These are phyloP conservation scores for Clonostachys sp. DNA, from an alignment of 2,329 filamentous ascomycete genomes.

Conservation along the genomic window DNA sequence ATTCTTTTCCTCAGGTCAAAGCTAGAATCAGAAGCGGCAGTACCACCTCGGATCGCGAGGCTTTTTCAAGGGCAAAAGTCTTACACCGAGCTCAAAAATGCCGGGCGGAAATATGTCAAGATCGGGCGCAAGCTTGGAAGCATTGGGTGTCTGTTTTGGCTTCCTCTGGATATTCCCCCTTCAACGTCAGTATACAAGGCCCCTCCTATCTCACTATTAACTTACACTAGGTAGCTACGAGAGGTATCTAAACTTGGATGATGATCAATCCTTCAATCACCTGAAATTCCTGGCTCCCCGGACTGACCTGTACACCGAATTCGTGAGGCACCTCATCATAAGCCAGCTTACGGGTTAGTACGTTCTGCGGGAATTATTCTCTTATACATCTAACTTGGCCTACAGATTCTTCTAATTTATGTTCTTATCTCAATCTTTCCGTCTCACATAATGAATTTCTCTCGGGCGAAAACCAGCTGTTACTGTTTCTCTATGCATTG, in stretches of 20 bases:
- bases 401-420: no score
- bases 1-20: conserved; percentile 20
- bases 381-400: no score
- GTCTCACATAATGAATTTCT: no score
- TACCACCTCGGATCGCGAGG: conserved; percentile 10
- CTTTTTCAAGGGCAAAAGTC: conserved; percentile 11
- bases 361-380: no score
- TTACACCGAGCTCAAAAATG: conserved; percentile 17
- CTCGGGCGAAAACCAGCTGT: conserved; percentile 9
- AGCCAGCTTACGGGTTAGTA: background rate
- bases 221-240: conserved; percentile 15
- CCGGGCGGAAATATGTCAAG: conserved; percentile 25
- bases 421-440: no score
- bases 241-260: conserved; percentile 24
- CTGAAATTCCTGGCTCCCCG: conserved; percentile 9
- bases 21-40: conserved; percentile 10
- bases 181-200: conserved; percentile 19
- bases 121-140: conserved; percentile 19
- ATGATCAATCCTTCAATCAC: conserved; percentile 20
- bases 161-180: conserved; percentile 19
- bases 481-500: conserved; percentile 15
- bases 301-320: conserved; percentile 6
- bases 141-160: conserved; percentile 21
- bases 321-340: conserved; percentile 15
- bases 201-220: background rate